Evolutionary conservation across 768 basidiomycete genomes (phyloP), one percentile per base, ranked within the genome.

Genomic region (Rhizopogon vesiculosus): DNA sequence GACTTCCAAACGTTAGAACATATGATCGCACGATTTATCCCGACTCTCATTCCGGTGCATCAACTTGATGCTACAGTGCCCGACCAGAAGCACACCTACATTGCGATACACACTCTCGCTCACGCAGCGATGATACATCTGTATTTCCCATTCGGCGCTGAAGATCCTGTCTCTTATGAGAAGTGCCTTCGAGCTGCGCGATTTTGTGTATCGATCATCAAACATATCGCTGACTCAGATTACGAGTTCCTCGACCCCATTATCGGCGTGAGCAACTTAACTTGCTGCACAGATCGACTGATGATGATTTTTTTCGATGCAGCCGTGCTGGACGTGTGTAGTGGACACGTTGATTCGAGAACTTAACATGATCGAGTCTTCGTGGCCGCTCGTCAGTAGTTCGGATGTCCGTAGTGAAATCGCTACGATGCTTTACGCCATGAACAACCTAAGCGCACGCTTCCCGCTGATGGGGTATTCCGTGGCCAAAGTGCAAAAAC

Each of bases 221-320:
- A 84, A 62, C 80, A 82, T 57, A 74, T 89, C 54, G 68, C 76
- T 25, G 85, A 89, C 25, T 68, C 77, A 61, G 87, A 90, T 62
- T 86, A 81, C 59, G 77, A 80, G 40, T 86, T 82, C 68, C 76
- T 90, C n/a, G 89, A 91, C 71, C 89, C 89, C 25, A 81, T 90
- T 59, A 76, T 90, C 58, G 87, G 85, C 51, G 88, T 90, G 74
- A 60, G 86, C 71, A 48, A 40, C 40, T 44, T 43, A 39, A 22
- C 18, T 2, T 9, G 1, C 9, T 22, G 2, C 3, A 19, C 35
- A 49, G 19, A 38, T 38, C 9, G 19, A 38, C 9, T 49, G 6
- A 49, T 38, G 31, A 19, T 59, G 33, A 44, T 52, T 60, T 42
- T 62, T 55, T 31, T 49, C 31, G 5, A 43, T 39, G 50, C 19